phyloP scores from a whole-genome alignment of 1,139 yeast species.

The Kodamaea plutei region DNA sequence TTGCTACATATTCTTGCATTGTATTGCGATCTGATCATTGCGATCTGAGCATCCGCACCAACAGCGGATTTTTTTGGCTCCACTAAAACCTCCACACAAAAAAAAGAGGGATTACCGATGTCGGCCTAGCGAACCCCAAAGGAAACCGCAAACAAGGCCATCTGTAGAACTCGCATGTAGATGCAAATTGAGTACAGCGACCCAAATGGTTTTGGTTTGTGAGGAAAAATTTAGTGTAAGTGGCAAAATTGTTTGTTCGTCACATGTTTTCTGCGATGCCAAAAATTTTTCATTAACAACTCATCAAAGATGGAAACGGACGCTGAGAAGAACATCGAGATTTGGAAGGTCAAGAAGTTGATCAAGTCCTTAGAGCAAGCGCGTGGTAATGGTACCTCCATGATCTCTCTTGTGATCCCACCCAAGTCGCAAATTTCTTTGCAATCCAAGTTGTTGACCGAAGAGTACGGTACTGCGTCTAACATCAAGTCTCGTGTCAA shows the following conservation, averaged over 20 bases:
- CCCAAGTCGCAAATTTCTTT: conserved; percentile 92
- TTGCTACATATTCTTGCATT: too few relatives aligned
- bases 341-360: conserved; percentile 97
- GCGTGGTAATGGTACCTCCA: conserved; percentile 97
- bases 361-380: conserved; percentile 83
- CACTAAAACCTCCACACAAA: too few relatives aligned
- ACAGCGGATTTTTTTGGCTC: too few relatives aligned
- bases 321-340: conserved; percentile 95
- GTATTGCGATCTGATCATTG: too few relatives aligned
- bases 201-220: too few relatives aligned
- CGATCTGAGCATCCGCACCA: too few relatives aligned
- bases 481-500: conserved; percentile 96
- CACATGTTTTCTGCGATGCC: conserved; percentile 1
- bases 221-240: too few relatives aligned
- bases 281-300: conserved; percentile 4
- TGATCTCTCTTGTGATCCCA: conserved; percentile 94
- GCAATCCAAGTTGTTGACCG: conserved; percentile 87
- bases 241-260: neutral
- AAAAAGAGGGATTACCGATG: too few relatives aligned
- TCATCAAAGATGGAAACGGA: conserved; percentile 33
- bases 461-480: conserved; percentile 98
- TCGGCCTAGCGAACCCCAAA: too few relatives aligned
- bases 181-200: too few relatives aligned
- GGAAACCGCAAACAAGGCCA: too few relatives aligned
- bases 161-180: too few relatives aligned